Base-by-base conservation (phyloP, 106 monocot genomes). In the Agapanthus africanus region DNA sequence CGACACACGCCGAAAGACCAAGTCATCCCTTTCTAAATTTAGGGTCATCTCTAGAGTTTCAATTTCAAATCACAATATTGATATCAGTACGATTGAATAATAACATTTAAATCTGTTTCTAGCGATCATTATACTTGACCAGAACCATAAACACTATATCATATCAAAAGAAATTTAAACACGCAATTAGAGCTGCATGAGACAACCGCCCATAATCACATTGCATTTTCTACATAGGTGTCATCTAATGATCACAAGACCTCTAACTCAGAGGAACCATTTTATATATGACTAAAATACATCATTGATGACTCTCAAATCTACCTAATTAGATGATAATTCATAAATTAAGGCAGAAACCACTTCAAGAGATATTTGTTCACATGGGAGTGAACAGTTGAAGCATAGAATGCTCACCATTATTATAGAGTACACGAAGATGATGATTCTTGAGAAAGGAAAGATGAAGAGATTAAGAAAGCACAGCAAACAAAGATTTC, bases 341-440 rank as follows among this genome's bases (percentile, higher is more conserved):
- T 50, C 19, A 21, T n/a, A 21, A 50, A 19, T 11, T 0, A 50
- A 21, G 4, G n/a, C n/a, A 14, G 44, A 6, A 44, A 6, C 13
- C 13, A 44, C 9, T 8, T 23, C 13, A 18, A 57, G 8, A 31
- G 13, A 18, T 30, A 30, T 21, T 31, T 57, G 31, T 36, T 36
- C 61, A 34, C 35, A n/a, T 61, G 61, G 35, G 36, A 56, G 7
- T n/a, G n/a, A n/a, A n/a, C n/a, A n/a, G n/a, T n/a, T n/a, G 7
- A 4, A 1, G n/a, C 1, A 3, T 59, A 59, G 13, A 59, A 59
- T 59, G 32, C 59, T 59, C 59, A n/a, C 4, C 9, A 59, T 59
- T 13, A 59, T 32, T 61, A 35, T 6, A 61, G 36, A 61, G 61
- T n/a, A 6, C 61, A 61, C 15, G 23, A 61, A 61, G 61, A 61